Base-by-base conservation (phyloP, 2,329 filamentous ascomycete genomes). In the Periconia macrospinosa region DNA sequence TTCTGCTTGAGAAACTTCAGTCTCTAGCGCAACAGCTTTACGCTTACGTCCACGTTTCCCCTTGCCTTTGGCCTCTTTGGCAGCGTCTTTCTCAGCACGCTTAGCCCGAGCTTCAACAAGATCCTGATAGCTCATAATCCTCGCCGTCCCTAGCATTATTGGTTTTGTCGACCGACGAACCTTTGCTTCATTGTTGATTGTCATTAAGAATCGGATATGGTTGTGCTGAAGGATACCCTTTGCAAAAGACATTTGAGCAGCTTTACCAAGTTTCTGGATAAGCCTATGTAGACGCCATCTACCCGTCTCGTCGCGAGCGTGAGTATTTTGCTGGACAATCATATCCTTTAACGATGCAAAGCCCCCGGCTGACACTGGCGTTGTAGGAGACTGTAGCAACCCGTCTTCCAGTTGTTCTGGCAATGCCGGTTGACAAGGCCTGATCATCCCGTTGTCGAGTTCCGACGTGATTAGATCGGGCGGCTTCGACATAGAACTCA, bases 151-250 rank as follows among this genome's bases (percentile, higher is more conserved):
- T 52, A 65, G 41, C 19, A 67, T 52, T 30, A 51, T 30, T 50
- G 62, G 59, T 48, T 50, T 63, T 27, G 62, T 63, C 17, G 54
- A 57, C 47, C 59, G 50, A 37, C 58, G 55, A 51, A 52, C 52
- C 58, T 66, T 68, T 41, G 57, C 57, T 61, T 67, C 57, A 50
- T 67, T 62, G 49, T 68, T 64, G 7, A 51, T 52, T 48, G 51
- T 59, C 14, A 35, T 45, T 30, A 72, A 57, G 55, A 67, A 59
- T 48, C 53, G 44, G 47, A 59, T 68, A 47, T 60, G 53, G 30
- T 71, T 57, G 43, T 66, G 43, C n/a, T 57, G 54, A 20, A 72
- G 57, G 47, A 58, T 45, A 47, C 35, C 13, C 44, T 61, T 18
- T 30, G 59, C 55, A 53, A 60, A 61, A 45, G 53, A 62, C 45